Base-by-base conservation (phyloP, 768 basidiomycete genomes). In the Boletus pseudopeckii region DNA sequence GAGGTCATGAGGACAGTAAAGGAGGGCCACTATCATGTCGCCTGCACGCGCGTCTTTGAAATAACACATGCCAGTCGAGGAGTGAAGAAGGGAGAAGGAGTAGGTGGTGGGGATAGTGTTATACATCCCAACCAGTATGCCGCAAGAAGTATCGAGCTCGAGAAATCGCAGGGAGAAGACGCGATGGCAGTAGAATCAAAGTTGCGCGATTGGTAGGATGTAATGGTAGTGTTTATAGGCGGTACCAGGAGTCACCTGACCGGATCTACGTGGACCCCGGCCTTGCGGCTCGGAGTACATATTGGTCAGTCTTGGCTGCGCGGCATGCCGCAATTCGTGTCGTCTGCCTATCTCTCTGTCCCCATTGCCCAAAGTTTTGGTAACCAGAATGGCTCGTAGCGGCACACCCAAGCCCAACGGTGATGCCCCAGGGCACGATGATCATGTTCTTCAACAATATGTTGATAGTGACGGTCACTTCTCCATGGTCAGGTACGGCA, bases 1-100 rank as follows among this genome's bases (percentile, higher is more conserved):
- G 97, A 98, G 67, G 82, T 98, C 54, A 80, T 92, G 77, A 76
- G 76, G 45, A 82, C 79, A 4, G 90, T 96, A 46, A 92, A 90
- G 65, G 77, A 76, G 17, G 75, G 79, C 4, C 93, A 96, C 67
- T 96, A 85, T 69, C 96, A 99, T 68, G 88, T 98, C 42, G 96
- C 95, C 7, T 99, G 97, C 73, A 98, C 97, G 9, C 81, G 95
- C 22, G 92, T 98, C 20, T 99, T 93, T 70, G 97, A 99, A 74
- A 79, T 97, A 28, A 97, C 94, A 24, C 96, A 98, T 69, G 73
- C 77, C 22, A 68, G 69, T 18, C 74, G 69, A 55, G 84, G 88
- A 9, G 84, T 96, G 46, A 86, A 82, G 73, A 95, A 90, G 68
- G 94, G 94, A 2, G 92, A 97, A 14, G 97, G 96, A 0, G 62